phyloP scores from a whole-genome alignment of 257 asterid species.

The Forsythia viridissima region DNA sequence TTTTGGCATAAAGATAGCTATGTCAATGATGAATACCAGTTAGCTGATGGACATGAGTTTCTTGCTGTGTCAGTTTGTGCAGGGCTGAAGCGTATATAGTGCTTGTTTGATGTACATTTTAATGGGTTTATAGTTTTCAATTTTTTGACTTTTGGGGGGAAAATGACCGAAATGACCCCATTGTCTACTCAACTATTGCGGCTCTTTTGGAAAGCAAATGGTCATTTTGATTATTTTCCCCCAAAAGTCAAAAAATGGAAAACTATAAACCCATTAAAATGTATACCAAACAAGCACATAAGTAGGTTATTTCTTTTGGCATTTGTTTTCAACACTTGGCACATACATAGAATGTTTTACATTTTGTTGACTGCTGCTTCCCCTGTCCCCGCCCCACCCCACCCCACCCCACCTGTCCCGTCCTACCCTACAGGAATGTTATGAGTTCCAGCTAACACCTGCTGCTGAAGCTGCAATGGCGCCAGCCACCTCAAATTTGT shows the following conservation, averaged over 20 bases:
- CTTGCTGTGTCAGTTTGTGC: not conserved
- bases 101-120: too few relatives aligned
- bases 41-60: conserved; percentile 1
- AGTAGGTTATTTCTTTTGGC: not conserved
- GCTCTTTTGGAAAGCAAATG: too few relatives aligned
- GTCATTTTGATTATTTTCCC: too few relatives aligned
- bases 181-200: too few relatives aligned
- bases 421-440: not conserved
- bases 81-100: not conserved
- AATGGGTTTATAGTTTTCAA: too few relatives aligned
- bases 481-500: conserved; percentile 12
- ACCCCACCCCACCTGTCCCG: too few relatives aligned
- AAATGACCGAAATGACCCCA: too few relatives aligned
- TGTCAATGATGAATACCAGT: not conserved
- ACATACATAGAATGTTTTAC: not conserved
- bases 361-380: not conserved
- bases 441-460: not conserved
- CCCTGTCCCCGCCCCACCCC: not conserved
- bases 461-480: not conserved
- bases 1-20: not conserved
- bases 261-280: too few relatives aligned
- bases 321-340: not conserved
- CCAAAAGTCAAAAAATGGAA: too few relatives aligned
- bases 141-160: too few relatives aligned
- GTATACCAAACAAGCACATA: too few relatives aligned